A percentile compares a stretch with the other conserved stretches of the same genome.
Evolutionary conservation across 2,329 filamentous ascomycete genomes (phyloP).

Genomic region (Colletotrichum acutatum): DNA sequence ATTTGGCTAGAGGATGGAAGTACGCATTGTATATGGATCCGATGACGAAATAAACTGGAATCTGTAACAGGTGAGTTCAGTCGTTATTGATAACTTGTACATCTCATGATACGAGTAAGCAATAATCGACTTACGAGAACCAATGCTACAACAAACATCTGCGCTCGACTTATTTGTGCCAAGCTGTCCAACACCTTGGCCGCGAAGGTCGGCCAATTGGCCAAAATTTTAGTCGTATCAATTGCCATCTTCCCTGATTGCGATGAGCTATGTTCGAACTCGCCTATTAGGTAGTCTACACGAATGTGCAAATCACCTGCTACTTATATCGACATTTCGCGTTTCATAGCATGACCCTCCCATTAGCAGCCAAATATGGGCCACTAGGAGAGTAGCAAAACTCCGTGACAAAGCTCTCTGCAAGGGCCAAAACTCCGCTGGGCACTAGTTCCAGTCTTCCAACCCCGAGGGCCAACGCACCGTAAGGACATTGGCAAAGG

Average conservation of each 20-base stretch:
- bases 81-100: neutral
- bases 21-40: neutral
- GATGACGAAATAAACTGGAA: neutral
- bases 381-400: neutral
- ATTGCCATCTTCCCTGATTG: too few species aligned
- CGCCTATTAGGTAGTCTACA: too few species aligned
- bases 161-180: neutral
- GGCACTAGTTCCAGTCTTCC: neutral
- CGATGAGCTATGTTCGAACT: too few species aligned
- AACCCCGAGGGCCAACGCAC: neutral
- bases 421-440: neutral
- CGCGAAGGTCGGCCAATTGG: neutral
- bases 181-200: neutral
- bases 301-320: too few species aligned
- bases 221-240: too few species aligned
- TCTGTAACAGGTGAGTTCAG: neutral
- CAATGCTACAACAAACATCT: neutral
- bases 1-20: neutral
- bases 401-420: neutral
- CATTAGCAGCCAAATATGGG: too few species aligned
- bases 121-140: neutral
- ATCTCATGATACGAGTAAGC: rapidly evolving
- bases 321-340: too few species aligned
- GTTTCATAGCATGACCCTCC: too few species aligned
- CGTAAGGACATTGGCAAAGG: neutral